Conservation (phyloP, 305 asterid genomes). For the Vinca major region DNA sequence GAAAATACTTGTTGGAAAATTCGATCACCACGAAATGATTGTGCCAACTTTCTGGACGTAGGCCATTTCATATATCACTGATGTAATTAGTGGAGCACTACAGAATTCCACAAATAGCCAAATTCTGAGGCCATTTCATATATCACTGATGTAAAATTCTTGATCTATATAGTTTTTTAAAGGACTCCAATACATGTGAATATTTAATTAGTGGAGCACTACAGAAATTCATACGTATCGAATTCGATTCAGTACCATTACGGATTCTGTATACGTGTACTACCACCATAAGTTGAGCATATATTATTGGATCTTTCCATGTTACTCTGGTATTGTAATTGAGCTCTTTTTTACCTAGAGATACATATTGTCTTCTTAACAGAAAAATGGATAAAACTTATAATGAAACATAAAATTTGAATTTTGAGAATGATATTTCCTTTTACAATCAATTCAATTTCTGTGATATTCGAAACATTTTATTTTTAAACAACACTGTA, state of each 20-base stretch:
- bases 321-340: background rate
- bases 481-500: too few species aligned
- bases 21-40: constrained; percentile 11
- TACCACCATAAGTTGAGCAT: too few species aligned
- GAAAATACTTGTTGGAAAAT: background rate
- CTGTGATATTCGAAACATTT: too few species aligned
- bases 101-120: background rate
- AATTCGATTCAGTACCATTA: background rate
- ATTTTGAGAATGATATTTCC: too few species aligned
- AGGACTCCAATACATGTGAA: constrained; percentile 5
- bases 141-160: background rate
- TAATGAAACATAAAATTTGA: too few species aligned
- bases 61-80: background rate
- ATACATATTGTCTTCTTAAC: too few species aligned
- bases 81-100: too few species aligned
- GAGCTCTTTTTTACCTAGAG: background rate
- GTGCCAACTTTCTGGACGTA: background rate
- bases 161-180: background rate
- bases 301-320: background rate
- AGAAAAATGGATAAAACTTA: too few species aligned
- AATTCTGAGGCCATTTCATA: background rate
- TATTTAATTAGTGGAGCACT: background rate
- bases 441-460: too few species aligned
- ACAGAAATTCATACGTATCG: too few species aligned
- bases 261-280: background rate